Evolutionary conservation across 225 moss, liverwort and hornwort genomes (phyloP).

Genomic region (Pseudoscleropodium purum): DNA sequence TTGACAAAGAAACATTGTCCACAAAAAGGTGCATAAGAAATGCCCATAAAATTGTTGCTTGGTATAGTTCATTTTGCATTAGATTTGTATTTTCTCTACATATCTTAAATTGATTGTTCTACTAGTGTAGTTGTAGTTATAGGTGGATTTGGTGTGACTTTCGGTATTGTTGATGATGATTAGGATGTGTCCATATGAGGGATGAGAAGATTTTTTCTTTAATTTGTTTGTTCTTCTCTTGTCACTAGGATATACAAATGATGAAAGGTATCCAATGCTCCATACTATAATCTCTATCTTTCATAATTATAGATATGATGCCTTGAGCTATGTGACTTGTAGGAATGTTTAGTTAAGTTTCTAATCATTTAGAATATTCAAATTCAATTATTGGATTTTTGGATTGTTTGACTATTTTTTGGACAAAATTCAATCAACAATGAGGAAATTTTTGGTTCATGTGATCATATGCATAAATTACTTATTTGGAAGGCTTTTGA

Average conservation of each 20-base stretch:
- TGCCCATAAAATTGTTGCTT: neutral
- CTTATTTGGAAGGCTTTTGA: neutral
- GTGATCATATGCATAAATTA: too few relatives aligned
- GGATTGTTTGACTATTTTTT: neutral
- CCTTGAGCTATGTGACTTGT: accelerated
- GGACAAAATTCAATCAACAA: accelerated
- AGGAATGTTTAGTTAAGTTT: too few relatives aligned
- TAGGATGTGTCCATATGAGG: accelerated
- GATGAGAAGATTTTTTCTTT: neutral
- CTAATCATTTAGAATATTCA: too few relatives aligned
- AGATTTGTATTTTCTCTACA: neutral
- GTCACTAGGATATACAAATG: neutral
- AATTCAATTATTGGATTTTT: neutral
- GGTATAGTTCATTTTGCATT: neutral
- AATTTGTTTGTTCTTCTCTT: accelerated
- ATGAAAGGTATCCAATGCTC: neutral
- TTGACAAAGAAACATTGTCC: neutral
- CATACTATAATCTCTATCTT: accelerated
- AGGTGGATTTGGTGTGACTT: neutral
- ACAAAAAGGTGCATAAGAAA: accelerated
- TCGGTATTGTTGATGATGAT: neutral
- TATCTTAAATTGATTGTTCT: neutral
- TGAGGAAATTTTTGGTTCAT: neutral
- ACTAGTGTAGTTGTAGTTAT: neutral
- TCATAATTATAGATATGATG: neutral